A percentile compares a stretch with the other conserved stretches of the same genome.
These are phyloP conservation scores for Rhododendron molle DNA, from an alignment of 148 eudicot genomes.

Conservation along the genomic window DNA sequence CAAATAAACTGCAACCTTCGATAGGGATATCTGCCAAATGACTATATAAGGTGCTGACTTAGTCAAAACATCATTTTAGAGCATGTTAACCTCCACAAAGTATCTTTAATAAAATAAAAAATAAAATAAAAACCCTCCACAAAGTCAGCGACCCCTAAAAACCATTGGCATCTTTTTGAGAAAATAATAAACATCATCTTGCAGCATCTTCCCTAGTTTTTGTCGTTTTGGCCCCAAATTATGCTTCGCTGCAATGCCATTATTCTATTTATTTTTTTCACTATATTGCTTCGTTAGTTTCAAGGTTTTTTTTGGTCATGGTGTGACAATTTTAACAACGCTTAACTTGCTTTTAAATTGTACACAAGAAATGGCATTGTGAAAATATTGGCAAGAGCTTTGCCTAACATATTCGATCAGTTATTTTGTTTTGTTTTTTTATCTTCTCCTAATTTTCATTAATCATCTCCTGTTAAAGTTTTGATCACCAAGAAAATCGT, in stretches of 20 bases:
- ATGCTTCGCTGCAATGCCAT: not conserved
- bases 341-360: not conserved
- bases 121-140: not conserved
- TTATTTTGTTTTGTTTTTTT: not conserved
- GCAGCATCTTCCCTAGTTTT: not conserved
- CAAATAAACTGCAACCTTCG: not conserved
- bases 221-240: not conserved
- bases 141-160: not conserved
- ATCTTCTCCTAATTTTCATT: too few species aligned
- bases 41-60: not conserved
- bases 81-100: not conserved
- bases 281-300: not conserved
- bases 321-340: not conserved
- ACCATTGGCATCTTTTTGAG: not conserved
- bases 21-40: not conserved
- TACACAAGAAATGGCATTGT: not conserved
- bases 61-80: not conserved
- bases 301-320: not conserved
- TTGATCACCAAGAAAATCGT: not conserved
- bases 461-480: not conserved
- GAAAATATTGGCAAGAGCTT: not conserved
- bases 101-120: too few species aligned
- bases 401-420: not conserved
- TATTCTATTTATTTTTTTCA: not conserved
- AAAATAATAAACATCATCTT: not conserved